These are phyloP conservation scores for Afroboletus lepidellus DNA, from an alignment of 1,284 basidiomycete species.

Conservation along the genomic window DNA sequence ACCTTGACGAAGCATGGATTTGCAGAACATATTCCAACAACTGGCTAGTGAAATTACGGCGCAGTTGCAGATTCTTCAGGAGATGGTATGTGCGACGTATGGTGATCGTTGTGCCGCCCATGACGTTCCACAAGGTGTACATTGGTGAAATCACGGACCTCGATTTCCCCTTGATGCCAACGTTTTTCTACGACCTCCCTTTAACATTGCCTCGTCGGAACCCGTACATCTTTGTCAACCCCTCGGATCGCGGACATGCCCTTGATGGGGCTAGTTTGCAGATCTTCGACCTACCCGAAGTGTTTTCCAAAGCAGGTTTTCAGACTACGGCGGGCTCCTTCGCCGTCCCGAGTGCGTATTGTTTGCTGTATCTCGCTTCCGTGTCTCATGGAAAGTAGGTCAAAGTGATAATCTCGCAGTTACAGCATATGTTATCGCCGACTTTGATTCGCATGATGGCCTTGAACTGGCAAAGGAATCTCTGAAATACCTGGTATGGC, in stretches of 20 bases:
- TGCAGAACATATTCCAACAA: slow-evolving; percentile 61
- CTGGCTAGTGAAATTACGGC: slow-evolving; percentile 62
- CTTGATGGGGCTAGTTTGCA: slow-evolving; percentile 11
- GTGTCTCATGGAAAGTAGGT: slow-evolving; percentile 12
- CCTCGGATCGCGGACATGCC: slow-evolving; percentile 16
- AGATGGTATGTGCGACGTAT: slow-evolving; percentile 48
- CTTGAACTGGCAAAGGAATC: slow-evolving; percentile 57
- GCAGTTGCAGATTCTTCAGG: slow-evolving; percentile 71
- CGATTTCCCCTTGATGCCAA: slow-evolving; percentile 52
- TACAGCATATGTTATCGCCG: slow-evolving; percentile 73
- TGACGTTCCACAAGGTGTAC: slow-evolving; percentile 54
- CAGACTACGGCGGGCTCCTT: slow-evolving; percentile 19
- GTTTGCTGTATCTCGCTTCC: background rate
- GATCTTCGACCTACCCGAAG: slow-evolving; percentile 28
- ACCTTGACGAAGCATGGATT: slow-evolving; percentile 1
- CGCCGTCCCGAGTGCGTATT: slow-evolving; percentile 25
- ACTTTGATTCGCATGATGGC: slow-evolving; percentile 71
- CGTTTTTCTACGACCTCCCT: slow-evolving; percentile 89
- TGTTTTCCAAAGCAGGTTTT: slow-evolving; percentile 24
- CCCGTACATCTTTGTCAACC: slow-evolving; percentile 59
- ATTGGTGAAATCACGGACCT: slow-evolving; percentile 59
- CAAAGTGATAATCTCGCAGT: slow-evolving; percentile 40
- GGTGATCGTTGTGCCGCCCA: background rate
- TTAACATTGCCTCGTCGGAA: slow-evolving; percentile 71
- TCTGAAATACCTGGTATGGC: slow-evolving; percentile 59